These are phyloP conservation scores for Colletotrichum sp. DNA, from an alignment of 2,329 filamentous ascomycete species.

Conservation along the genomic window DNA sequence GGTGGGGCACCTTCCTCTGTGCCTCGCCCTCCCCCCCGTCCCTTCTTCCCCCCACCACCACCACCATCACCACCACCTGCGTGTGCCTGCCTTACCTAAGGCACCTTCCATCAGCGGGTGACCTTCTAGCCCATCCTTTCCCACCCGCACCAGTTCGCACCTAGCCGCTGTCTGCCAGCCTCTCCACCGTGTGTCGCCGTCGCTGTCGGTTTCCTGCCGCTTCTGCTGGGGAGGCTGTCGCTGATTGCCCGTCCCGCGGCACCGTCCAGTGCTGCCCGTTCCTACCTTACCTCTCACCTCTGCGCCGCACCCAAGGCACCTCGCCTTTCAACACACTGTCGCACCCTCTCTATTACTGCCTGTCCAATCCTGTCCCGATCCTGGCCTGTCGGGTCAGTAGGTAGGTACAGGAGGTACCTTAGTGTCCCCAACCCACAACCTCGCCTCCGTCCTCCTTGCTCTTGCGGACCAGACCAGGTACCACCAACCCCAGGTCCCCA, in stretches of 20 bases:
- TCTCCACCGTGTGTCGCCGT: background rate
- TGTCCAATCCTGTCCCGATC: conserved; percentile 8
- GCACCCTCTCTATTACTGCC: background rate
- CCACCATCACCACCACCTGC: background rate
- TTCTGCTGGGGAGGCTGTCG: background rate
- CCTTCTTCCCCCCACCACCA: background rate
- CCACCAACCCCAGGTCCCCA: conserved; percentile 30
- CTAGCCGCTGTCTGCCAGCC: background rate
- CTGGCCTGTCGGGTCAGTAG: background rate
- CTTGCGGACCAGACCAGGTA: background rate
- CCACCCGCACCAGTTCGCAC: background rate
- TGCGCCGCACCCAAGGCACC: background rate
- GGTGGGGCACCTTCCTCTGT: conserved; percentile 3
- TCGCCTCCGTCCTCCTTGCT: conserved; percentile 13
- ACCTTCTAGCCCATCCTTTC: background rate
- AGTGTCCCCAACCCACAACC: conserved; percentile 13
- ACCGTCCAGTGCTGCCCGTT: background rate
- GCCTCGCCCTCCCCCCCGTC: background rate
- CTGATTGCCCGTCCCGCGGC: background rate
- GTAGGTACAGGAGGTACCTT: background rate
- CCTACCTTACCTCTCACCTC: background rate
- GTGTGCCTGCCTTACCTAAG: background rate
- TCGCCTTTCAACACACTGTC: background rate
- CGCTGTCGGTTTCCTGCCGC: background rate
- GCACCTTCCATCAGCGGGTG: background rate